These are phyloP conservation scores for Boletus subparvulus DNA, from an alignment of 768 basidiomycete genomes.

Conservation along the genomic window DNA sequence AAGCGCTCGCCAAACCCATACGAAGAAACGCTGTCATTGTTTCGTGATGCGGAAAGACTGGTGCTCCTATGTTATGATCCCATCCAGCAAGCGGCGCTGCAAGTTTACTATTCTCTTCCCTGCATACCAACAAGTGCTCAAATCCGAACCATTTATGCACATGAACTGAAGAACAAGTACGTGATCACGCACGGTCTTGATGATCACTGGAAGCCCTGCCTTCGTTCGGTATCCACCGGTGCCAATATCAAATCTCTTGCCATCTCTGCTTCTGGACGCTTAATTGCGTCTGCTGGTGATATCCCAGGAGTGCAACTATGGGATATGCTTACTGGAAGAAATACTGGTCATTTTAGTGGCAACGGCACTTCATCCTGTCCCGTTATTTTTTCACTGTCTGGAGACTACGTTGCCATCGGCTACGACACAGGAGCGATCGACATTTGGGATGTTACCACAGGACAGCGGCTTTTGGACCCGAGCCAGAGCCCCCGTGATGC, in stretches of 20 bases:
- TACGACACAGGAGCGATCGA: constrained; percentile 12
- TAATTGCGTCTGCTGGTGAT: constrained; percentile 18
- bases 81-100: constrained; percentile 18
- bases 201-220: constrained; percentile 15
- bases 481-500: neutral
- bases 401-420: constrained; percentile 15
- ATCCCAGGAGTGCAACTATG: constrained; percentile 39
- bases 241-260: constrained; percentile 12
- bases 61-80: constrained; percentile 21
- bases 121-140: constrained; percentile 2
- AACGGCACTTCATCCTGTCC: constrained; percentile 10
- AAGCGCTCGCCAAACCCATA: constrained; percentile 9
- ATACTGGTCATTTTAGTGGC: constrained; percentile 11
- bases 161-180: constrained; percentile 12
- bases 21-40: constrained; percentile 7
- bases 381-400: constrained; percentile 16
- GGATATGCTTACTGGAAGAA: constrained; percentile 16
- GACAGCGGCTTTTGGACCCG: constrained; percentile 9
- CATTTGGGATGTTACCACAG: constrained; percentile 20
- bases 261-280: constrained; percentile 16
- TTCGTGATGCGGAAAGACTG: constrained; percentile 18
- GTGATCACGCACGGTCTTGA: constrained; percentile 6
- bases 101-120: constrained; percentile 17
- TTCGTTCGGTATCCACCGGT: constrained; percentile 12
- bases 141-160: constrained; percentile 12